A percentile compares a stretch with the other conserved stretches of the same genome.
Evolutionary conservation across 1,284 basidiomycete genomes (phyloP).

Genomic region (Lignosus rhinocerotis): DNA sequence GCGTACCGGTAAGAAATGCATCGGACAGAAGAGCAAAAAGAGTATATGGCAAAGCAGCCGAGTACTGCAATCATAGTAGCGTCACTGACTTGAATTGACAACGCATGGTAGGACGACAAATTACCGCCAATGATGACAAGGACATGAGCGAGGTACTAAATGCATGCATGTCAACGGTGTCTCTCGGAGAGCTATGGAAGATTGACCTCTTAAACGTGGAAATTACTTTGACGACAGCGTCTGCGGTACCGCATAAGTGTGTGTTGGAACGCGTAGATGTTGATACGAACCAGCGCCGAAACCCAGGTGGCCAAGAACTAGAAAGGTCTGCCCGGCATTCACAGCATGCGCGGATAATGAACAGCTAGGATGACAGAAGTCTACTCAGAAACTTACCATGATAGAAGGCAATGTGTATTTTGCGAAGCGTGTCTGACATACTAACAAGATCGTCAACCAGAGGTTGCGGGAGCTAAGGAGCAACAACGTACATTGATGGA

Average conservation of each 20-base stretch:
- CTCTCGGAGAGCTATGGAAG: background rate
- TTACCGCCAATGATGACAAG: slow-evolving; percentile 16
- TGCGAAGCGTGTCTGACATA: slow-evolving; percentile 16
- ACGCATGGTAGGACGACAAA: background rate
- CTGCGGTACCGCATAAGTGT: background rate
- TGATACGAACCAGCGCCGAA: slow-evolving; percentile 18
- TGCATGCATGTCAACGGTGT: background rate
- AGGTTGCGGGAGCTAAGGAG: no score
- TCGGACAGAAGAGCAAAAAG: slow-evolving; percentile 23
- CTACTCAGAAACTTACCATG: slow-evolving; percentile 8
- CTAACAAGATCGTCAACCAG: background rate
- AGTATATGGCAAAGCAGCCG: slow-evolving; percentile 21
- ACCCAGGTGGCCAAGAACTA: slow-evolving; percentile 15
- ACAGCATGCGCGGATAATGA: background rate
- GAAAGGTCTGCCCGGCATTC: slow-evolving; percentile 2
- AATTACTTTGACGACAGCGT: slow-evolving; percentile 20
- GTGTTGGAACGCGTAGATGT: no score
- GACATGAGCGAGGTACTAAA: slow-evolving; percentile 9
- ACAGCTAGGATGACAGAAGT: background rate
- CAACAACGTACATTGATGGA: slow-evolving; percentile 15
- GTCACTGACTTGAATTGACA: background rate
- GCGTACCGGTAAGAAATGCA: slow-evolving; percentile 17
- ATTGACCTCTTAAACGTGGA: slow-evolving; percentile 16
- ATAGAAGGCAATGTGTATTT: slow-evolving; percentile 13
- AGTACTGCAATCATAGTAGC: slow-evolving; percentile 3